Conservation (phyloP, 2,329 filamentous ascomycete genomes). For the Beauveria scarabaeidicola region DNA sequence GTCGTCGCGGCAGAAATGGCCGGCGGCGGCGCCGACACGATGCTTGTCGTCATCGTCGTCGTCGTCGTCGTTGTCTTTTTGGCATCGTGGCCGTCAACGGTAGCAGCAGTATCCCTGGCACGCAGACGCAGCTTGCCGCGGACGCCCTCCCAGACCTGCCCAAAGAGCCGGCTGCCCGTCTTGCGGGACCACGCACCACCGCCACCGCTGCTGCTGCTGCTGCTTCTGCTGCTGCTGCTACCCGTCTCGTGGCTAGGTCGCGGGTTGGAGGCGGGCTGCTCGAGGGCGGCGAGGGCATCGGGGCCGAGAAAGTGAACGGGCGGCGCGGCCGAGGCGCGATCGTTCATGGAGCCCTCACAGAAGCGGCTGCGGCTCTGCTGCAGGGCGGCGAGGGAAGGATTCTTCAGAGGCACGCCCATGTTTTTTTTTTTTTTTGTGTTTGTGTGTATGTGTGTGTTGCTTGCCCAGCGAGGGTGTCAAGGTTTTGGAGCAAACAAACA, state of each 20-base stretch:
- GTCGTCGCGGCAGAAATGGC: slow-evolving; percentile 1
- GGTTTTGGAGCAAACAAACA: background rate
- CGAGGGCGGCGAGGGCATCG: slow-evolving; percentile 24
- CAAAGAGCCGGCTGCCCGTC: slow-evolving; percentile 20
- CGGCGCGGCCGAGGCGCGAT: slow-evolving; percentile 63
- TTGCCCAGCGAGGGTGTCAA: too few species aligned
- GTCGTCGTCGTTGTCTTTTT: too few species aligned
- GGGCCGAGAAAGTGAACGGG: slow-evolving; percentile 56
- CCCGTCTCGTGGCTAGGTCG: background rate
- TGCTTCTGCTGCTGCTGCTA: slow-evolving; percentile 6
- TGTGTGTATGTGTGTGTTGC: too few species aligned
- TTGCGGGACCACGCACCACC: slow-evolving; percentile 4
- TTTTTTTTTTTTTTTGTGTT: slow-evolving; percentile 14
- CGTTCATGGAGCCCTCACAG: slow-evolving; percentile 80
- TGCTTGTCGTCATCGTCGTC: slow-evolving; percentile 16
- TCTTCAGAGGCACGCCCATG: slow-evolving; percentile 21
- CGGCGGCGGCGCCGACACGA: slow-evolving; percentile 1
- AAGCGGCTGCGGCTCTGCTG: slow-evolving; percentile 42
- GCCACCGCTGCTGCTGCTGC: slow-evolving; percentile 9
- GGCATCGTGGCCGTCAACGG: background rate
- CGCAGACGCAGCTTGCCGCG: slow-evolving; percentile 24
- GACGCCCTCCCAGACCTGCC: slow-evolving; percentile 32
- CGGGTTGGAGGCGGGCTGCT: slow-evolving; percentile 16
- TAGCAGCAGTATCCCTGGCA: background rate
- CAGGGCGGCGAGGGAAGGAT: slow-evolving; percentile 25